Base-by-base conservation (phyloP, 768 basidiomycete genomes). In the Trametopsis cervina region DNA sequence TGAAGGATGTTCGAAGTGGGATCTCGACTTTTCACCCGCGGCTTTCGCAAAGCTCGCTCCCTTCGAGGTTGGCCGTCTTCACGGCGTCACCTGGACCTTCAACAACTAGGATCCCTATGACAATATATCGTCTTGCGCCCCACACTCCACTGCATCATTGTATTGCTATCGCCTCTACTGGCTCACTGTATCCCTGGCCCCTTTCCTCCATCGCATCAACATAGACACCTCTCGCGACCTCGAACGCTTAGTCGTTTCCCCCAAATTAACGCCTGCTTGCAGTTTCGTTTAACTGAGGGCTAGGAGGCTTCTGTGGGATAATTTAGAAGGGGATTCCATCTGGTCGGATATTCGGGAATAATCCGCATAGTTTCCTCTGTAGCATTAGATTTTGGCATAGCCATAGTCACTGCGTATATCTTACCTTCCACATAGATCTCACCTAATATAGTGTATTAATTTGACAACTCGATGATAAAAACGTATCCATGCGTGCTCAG, bases 21-120 rank as follows among this genome's bases (percentile, higher is more conserved):
- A 76, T 59, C 73, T 89, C 52, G 84, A 88, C 64, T 71, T 89
- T 53, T 78, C 82, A 13, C 78, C 76, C 4, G 1, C 63, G 4
- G 81, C 81, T 9, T 89, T 88, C 63, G 2, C 55, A 0, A 0
- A 53, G 6, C 69, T 89, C 36, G 77, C 81, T 1, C 52, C 56
- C 49, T 40, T 43, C 12, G 40, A 55, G 26, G 29, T 73, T 11
- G 86, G 86, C 15, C 81, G 83, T 52, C 60, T 88, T 53, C 42
- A 17, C 37, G 60, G 57, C 42, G 61, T 85, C 22, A 59, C 54
- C 7, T 87, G 86, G 83, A 22, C 33, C 17, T 83, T 74, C 73
- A 20, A 52, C 26, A 33, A 33, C 29, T n/a, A n/a, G n/a, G n/a
- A n/a, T n/a, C n/a, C n/a, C n/a, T n/a, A n/a, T 74, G 42, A 42